Conservation (phyloP, 495 filamentous ascomycete species). For the Pyrenula massariospora region DNA sequence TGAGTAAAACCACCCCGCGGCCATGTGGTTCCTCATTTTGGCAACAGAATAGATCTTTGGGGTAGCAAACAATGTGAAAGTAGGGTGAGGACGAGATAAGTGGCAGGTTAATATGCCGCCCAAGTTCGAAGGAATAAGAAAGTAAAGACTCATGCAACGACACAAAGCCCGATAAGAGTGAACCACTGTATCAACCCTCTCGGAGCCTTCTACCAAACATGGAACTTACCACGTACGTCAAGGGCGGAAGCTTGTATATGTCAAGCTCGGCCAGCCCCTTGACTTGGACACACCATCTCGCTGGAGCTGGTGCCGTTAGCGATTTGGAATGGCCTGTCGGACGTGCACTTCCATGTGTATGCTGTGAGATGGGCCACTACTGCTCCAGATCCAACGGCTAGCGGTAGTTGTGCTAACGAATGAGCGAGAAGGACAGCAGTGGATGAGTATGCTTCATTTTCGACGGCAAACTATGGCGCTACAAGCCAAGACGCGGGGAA, state of each 20-base stretch:
- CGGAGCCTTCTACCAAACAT: too few relatives aligned
- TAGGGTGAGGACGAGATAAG: neutral
- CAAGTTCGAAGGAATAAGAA: neutral
- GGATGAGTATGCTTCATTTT: too few relatives aligned
- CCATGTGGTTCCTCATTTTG: conserved; percentile 28
- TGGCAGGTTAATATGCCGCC: neutral
- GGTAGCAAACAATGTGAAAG: too few relatives aligned
- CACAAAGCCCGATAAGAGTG: too few relatives aligned
- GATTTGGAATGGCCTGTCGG: neutral
- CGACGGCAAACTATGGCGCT: too few relatives aligned
- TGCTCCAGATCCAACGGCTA: neutral
- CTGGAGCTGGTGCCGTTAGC: neutral
- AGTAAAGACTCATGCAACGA: neutral
- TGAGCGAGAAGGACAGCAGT: neutral
- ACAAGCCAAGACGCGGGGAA: too few relatives aligned
- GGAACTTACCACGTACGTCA: neutral
- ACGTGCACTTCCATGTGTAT: neutral
- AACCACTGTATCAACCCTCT: too few relatives aligned
- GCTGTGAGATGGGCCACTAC: neutral
- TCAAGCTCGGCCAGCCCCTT: neutral
- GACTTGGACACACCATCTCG: neutral
- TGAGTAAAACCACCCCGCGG: conserved; percentile 27
- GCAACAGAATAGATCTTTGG: too few relatives aligned
- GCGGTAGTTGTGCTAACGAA: neutral
- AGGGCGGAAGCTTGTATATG: neutral